Conservation (phyloP, 192 early-diverging fungal genomes). For the Coemansia sp. region DNA sequence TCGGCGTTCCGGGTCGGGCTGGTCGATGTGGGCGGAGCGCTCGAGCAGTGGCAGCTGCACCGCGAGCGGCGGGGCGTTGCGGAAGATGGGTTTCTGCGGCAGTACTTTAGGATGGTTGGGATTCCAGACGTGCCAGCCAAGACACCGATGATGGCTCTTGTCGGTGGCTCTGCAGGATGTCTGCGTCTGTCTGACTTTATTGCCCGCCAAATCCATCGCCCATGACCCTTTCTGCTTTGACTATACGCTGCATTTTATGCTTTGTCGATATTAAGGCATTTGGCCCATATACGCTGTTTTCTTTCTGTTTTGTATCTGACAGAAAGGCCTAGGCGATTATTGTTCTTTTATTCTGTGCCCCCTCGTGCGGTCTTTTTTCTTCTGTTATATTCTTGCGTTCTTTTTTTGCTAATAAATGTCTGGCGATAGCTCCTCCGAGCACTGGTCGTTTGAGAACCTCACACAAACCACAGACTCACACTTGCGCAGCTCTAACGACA, state of each 20-base stretch:
- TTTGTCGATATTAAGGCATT: background rate
- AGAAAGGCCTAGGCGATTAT: no score
- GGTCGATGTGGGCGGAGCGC: slow-evolving; percentile 29
- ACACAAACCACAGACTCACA: slow-evolving; percentile 47
- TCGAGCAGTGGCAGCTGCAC: slow-evolving; percentile 52
- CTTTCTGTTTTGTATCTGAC: no score
- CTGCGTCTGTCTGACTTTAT: slow-evolving; percentile 15
- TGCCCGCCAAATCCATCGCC: background rate
- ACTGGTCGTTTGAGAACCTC: slow-evolving; percentile 55
- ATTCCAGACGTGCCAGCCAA: slow-evolving; percentile 31
- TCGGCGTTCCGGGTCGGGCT: slow-evolving; percentile 40
- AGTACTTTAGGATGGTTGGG: slow-evolving; percentile 26
- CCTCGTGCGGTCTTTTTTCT: background rate
- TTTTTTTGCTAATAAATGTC: slow-evolving; percentile 32
- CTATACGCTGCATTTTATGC: background rate
- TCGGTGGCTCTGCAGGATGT: slow-evolving; percentile 19
- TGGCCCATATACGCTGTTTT: background rate
- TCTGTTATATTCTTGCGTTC: background rate
- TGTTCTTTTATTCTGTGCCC: no score
- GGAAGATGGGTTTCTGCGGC: slow-evolving; percentile 25
- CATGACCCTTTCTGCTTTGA: background rate
- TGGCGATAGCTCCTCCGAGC: slow-evolving; percentile 63
- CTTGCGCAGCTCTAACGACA: slow-evolving; percentile 11
- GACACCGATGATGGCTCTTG: slow-evolving; percentile 28
- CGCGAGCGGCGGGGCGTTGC: slow-evolving; percentile 43